Percentiles rank a stretch among this genome's conserved stretches.
Evolutionary conservation across 495 filamentous ascomycete genomes (phyloP).

Genomic region (Penicillium longicatenatum): DNA sequence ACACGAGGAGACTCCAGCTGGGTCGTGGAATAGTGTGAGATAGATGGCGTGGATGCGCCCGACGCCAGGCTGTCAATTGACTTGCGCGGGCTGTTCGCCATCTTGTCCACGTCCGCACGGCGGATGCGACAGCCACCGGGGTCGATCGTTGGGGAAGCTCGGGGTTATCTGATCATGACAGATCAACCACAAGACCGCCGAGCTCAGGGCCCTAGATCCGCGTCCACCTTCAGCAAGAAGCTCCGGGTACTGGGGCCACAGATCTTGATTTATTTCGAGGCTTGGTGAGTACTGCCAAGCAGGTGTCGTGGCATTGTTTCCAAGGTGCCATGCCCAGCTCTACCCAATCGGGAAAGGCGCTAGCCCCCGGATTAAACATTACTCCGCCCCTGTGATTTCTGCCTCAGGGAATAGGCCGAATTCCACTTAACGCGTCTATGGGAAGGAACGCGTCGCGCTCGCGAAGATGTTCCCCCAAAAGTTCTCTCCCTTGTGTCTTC

Average conservation of each 20-base stretch:
- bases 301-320: conserved; percentile 28
- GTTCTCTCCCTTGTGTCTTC: conserved; percentile 23
- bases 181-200: conserved; percentile 11
- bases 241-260: not conserved
- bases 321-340: conserved; percentile 28
- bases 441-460: conserved; percentile 28
- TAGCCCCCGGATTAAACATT: not conserved
- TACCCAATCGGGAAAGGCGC: conserved; percentile 36
- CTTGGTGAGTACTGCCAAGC: conserved; percentile 5
- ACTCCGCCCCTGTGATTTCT: not conserved
- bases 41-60: conserved; percentile 50
- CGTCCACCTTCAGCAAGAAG: not conserved
- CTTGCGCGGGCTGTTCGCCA: conserved; percentile 67
- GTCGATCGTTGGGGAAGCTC: conserved; percentile 32
- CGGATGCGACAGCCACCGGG: conserved; percentile 42
- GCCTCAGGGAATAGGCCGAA: conserved; percentile 30
- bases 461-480: conserved; percentile 19
- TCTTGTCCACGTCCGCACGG: conserved; percentile 48
- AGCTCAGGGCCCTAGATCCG: not conserved
- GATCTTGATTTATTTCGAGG: not conserved
- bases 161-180: conserved; percentile 50
- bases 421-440: conserved; percentile 49
- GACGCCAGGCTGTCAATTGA: conserved; percentile 68
- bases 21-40: conserved; percentile 61
- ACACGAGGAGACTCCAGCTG: conserved; percentile 46